These are phyloP conservation scores for Aegilops longissima DNA, from an alignment of 176 grass and related monocot genomes.

Conservation along the genomic window DNA sequence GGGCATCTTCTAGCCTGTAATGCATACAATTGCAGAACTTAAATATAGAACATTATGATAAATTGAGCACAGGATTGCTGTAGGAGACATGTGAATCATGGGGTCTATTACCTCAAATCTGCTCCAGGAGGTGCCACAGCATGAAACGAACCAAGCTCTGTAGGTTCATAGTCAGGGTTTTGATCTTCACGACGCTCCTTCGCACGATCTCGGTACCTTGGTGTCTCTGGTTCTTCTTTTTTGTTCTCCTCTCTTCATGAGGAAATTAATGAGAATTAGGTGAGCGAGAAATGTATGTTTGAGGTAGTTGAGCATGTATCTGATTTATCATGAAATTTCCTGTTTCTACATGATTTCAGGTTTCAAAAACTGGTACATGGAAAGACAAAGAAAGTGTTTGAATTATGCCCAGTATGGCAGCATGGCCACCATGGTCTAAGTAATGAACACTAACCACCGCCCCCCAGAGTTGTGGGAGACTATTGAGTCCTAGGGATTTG, in stretches of 20 bases:
- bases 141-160: constrained; percentile 97
- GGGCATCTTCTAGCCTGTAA: constrained; percentile 76
- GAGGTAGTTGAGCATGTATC: not conserved
- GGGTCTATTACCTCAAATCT: constrained; percentile 77
- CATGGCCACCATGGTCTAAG: not conserved
- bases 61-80: constrained; percentile 12
- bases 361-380: not conserved
- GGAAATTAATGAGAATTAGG: constrained; percentile 1
- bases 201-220: constrained; percentile 84
- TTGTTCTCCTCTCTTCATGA: constrained; percentile 81
- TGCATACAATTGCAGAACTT: not conserved
- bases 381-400: not conserved
- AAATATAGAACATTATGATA: not conserved
- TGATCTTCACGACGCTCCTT: constrained; percentile 98
- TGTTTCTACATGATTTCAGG: constrained; percentile 9
- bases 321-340: not conserved
- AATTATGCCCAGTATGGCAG: not conserved
- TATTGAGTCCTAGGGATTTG: not conserved
- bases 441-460: not conserved
- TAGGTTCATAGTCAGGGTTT: constrained; percentile 97
- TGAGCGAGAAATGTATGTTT: not conserved
- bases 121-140: constrained; percentile 89
- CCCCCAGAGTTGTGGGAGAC: not conserved
- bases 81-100: constrained; percentile 14
- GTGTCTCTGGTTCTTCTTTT: constrained; percentile 75